These are phyloP conservation scores for Mucor velutinosus DNA, from an alignment of 371 early-diverging fungal genomes.

Conservation along the genomic window DNA sequence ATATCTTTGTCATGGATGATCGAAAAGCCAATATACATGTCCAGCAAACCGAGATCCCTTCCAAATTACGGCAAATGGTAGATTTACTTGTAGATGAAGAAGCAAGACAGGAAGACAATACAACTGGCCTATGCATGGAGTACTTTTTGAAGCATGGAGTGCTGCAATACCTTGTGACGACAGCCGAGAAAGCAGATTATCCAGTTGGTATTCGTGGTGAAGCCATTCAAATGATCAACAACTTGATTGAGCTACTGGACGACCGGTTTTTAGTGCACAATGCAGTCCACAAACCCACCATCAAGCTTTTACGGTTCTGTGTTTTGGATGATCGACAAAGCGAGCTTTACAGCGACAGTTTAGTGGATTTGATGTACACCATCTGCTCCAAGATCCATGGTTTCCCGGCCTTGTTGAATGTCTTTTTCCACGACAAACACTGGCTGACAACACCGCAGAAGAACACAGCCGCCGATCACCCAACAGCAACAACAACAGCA, in stretches of 20 bases:
- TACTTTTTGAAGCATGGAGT: conserved; percentile 85
- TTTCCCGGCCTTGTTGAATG: conserved; percentile 82
- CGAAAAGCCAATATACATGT: conserved; percentile 61
- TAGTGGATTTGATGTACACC: conserved; percentile 88
- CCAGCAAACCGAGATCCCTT: conserved; percentile 80
- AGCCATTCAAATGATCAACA: conserved; percentile 79
- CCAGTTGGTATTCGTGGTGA: conserved; percentile 89
- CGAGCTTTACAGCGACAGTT: conserved; percentile 78
- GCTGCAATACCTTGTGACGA: conserved; percentile 75
- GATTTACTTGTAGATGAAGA: conserved; percentile 93
- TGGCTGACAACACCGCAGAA: conserved; percentile 75
- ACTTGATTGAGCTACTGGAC: conserved; percentile 84
- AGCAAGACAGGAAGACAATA: conserved; percentile 68
- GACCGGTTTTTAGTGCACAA: conserved; percentile 89
- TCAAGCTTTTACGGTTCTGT: conserved; percentile 76
- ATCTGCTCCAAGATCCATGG: conserved; percentile 92
- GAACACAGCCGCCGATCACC: conserved; percentile 8
- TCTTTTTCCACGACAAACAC: conserved; percentile 86
- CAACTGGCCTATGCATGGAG: conserved; percentile 91
- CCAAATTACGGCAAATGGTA: conserved; percentile 78
- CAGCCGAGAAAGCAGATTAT: conserved; percentile 76
- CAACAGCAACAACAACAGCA: background rate
- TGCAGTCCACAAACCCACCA: conserved; percentile 86
- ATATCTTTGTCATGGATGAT: conserved; percentile 61
- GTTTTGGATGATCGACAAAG: conserved; percentile 59